Evolutionary conservation across 345 rosid genomes (phyloP), one percentile per base, ranked within the genome.

Genomic region (Eucalyptus sp.): DNA sequence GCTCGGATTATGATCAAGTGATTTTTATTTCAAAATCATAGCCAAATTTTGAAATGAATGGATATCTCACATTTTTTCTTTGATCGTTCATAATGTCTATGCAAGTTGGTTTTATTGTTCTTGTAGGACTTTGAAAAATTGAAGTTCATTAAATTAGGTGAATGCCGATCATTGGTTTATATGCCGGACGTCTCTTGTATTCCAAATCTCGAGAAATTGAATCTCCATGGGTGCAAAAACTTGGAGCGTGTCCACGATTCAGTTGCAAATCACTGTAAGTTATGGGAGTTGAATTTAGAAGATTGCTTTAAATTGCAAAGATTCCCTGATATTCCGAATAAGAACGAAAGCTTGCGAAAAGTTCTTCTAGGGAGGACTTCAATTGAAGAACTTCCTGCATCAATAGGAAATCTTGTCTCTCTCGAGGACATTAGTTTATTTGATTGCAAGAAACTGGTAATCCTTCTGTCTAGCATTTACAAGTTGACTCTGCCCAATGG

Each of bases 351-450:
- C 17, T 7, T n/a, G 41, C 3, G 0, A n/a, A 0, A 7, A n/a
- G 2, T 64, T 64, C 0, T 0, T 14, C 7, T 14, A 64, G 0
- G 0, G 0, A 0, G 5, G 10, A n/a, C 41, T 64, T 64, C 41
- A 14, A 15, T 64, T 14, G 20, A 29, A 14, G 71, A 64, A 64
- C 71, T 64, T 15, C 41, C 20, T n/a, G 0, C 41, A n/a, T 64
- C 76, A 3, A 15, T 64, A 64, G 5, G 1, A 64, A n/a, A n/a
- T 64, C 10, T 64, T n/a, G 10, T 64, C 33, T 64, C 37, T 64
- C 15, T 64, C 3, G 1, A 64, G 41, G 41, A 37, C 41, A 37
- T 37, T 37, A 37, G 41, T n/a, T 64, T 64, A 64, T 3, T 0
- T 3, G 1, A 7, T 7, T 7, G 41, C 41, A 64, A 14, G 20